Base-by-base conservation (phyloP, 2,329 filamentous ascomycete genomes). In the Neofusicoccum sp. region DNA sequence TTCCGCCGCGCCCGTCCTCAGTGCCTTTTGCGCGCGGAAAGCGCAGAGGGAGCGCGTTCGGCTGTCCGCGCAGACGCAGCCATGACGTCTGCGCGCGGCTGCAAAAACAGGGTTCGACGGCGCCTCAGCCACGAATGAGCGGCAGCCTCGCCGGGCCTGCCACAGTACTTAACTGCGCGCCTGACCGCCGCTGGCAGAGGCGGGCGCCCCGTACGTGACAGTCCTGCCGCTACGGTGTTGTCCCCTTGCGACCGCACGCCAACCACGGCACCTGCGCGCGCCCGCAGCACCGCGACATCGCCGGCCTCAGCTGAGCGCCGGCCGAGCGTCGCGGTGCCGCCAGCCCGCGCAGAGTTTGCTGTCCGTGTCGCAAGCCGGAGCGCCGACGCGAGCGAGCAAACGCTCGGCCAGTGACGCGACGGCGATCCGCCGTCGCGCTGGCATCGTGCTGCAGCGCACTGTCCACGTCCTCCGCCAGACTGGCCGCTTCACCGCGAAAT, bases 401-500 rank as follows among this genome's bases (percentile, higher is more conserved):
- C 53, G 53, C 44, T 12, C 45, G 28, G 45, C 45, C 45, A 48
- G 45, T 48, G 45, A 48, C 28, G 30, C 53, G 38, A 26, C 57
- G 24, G 38, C 26, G 26, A 33, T 14, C 30, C 36, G 49, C 49
- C 9, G 41, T 62, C 63, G 64, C 65, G 63, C 64, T 45, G 62
- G 65, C 51, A 61, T 53, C 41, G 58, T 61, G 63, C 69, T 69
- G 63, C 69, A 70, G 70, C 67, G 69, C 65, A 63, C 69, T 70
- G 69, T 73, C 70, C 71, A 66, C 51, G 65, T 65, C 66, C 67
- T 65, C 67, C 70, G 63, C 69, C 73, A 74, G 68, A 67, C 69
- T 66, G 69, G 64, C 69, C 67, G 64, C 64, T 67, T 66, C 62
- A 65, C 68, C 69, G 66, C 66, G 70, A 67, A 70, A 71, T 66